phyloP scores from a whole-genome alignment of 495 filamentous ascomycete genomes.

The Neurospora sp. region DNA sequence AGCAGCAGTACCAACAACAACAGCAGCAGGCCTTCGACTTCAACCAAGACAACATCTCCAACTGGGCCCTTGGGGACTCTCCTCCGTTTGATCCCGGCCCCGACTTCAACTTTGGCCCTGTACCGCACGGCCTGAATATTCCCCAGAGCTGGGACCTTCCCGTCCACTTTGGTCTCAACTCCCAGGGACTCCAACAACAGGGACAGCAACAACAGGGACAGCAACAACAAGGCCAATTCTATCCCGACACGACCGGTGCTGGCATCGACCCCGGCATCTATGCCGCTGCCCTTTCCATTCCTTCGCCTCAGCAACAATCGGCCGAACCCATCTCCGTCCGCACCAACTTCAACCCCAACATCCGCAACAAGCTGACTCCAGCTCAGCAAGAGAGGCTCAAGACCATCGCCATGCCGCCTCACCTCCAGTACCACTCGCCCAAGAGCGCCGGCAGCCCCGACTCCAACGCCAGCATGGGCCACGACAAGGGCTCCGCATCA shows the following conservation, averaged over 20 bases:
- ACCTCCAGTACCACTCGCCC: slow-evolving; percentile 44
- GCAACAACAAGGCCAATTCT: slow-evolving; percentile 13
- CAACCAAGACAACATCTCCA: slow-evolving; percentile 15
- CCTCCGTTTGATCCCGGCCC: slow-evolving; percentile 31
- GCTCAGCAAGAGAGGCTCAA: slow-evolving; percentile 45
- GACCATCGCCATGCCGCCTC: slow-evolving; percentile 46
- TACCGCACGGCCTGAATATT: background rate
- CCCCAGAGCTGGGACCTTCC: slow-evolving; percentile 21
- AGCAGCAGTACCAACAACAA: slow-evolving; percentile 19
- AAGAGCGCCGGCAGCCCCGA: slow-evolving; percentile 40
- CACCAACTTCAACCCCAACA: slow-evolving; percentile 10
- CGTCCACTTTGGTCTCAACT: slow-evolving; percentile 15
- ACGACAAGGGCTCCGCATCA: slow-evolving; percentile 33
- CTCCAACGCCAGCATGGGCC: slow-evolving; percentile 25
- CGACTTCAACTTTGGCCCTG: slow-evolving; percentile 10
- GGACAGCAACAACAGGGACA: slow-evolving; percentile 22
- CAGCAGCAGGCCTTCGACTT: slow-evolving; percentile 23
- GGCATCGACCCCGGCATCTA: slow-evolving; percentile 7
- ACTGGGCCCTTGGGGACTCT: slow-evolving; percentile 35
- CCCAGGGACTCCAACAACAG: slow-evolving; percentile 16
- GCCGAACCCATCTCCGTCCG: slow-evolving; percentile 4
- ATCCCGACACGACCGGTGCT: slow-evolving; percentile 10
- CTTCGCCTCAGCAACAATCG: slow-evolving; percentile 5
- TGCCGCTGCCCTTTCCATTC: slow-evolving; percentile 1
- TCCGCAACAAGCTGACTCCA: slow-evolving; percentile 31